Conservation (phyloP, 2,329 filamentous ascomycete genomes). For the Monosporascus ibericus region DNA sequence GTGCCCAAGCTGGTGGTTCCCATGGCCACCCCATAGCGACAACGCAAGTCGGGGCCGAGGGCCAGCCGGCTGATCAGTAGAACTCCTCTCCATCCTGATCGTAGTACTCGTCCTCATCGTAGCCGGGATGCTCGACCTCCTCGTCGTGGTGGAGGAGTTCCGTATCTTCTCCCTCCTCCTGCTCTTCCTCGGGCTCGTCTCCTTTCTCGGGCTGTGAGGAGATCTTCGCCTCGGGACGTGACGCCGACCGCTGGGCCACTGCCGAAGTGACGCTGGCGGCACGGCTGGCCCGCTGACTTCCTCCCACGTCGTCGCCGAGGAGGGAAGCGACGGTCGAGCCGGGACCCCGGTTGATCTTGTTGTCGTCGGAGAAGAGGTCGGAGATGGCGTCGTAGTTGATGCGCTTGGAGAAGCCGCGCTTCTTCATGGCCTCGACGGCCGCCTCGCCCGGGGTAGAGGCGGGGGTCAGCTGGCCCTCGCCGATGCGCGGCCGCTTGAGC, state of each 20-base stretch:
- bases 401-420: conserved; percentile 63
- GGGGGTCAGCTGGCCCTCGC: conserved; percentile 59
- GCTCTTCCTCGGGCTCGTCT: conserved; percentile 28
- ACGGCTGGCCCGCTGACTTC: conserved; percentile 27
- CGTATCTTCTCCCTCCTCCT: conserved; percentile 29
- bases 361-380: conserved; percentile 45
- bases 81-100: conserved; percentile 26
- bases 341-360: conserved; percentile 33
- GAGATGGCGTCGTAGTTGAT: conserved; percentile 66
- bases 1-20: no score
- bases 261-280: conserved; percentile 26
- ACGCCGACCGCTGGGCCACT: conserved; percentile 19
- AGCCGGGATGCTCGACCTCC: conserved; percentile 19
- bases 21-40: no score
- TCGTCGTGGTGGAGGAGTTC: conserved; percentile 17
- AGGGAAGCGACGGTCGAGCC: conserved; percentile 39
- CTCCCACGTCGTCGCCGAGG: conserved; percentile 29
- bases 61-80: neutral
- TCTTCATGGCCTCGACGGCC: conserved; percentile 60
- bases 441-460: conserved; percentile 65
- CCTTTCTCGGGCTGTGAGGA: conserved; percentile 22
- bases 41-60: no score
- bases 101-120: conserved; percentile 31
- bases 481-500: conserved; percentile 46
- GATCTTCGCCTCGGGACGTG: conserved; percentile 5